Percentiles rank a stretch among this genome's conserved stretches.
phyloP scores from a whole-genome alignment of 2,329 filamentous ascomycete genomes.

The Ceratocystis destructans region DNA sequence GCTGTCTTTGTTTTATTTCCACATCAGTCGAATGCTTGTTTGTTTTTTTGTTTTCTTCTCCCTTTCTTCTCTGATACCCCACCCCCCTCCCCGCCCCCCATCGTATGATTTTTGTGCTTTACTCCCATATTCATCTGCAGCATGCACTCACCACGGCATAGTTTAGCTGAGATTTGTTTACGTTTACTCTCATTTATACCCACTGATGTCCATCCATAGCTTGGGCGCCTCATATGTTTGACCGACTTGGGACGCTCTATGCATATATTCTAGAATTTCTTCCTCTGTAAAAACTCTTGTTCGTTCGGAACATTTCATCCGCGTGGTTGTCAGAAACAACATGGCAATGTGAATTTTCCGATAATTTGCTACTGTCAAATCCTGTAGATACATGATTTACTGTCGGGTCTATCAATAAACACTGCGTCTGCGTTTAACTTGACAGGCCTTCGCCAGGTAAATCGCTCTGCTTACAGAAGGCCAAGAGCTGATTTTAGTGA shows the following conservation, averaged over 20 bases:
- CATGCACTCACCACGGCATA: neutral
- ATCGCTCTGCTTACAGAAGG: neutral
- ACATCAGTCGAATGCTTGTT: neutral
- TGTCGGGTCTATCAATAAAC: neutral
- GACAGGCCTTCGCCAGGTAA: neutral
- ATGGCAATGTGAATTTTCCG: neutral
- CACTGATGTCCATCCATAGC: neutral
- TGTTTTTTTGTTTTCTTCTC: neutral
- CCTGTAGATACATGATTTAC: neutral
- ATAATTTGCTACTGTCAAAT: neutral
- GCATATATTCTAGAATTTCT: too few relatives aligned
- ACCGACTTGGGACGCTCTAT: too few relatives aligned
- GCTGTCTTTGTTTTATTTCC: neutral
- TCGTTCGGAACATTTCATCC: too few relatives aligned
- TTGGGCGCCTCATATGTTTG: too few relatives aligned
- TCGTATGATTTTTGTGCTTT: constrained; percentile 7
- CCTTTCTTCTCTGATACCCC: constrained; percentile 12
- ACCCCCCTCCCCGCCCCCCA: constrained; percentile 1
- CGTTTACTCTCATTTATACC: neutral
- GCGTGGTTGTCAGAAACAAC: neutral
- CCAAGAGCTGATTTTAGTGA: neutral
- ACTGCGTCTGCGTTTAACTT: neutral
- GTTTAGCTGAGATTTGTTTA: neutral
- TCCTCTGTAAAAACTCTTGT: too few relatives aligned
- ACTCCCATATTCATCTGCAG: neutral